Conservation (phyloP, 2,329 filamentous ascomycete species). For the Fusarium sp. region DNA sequence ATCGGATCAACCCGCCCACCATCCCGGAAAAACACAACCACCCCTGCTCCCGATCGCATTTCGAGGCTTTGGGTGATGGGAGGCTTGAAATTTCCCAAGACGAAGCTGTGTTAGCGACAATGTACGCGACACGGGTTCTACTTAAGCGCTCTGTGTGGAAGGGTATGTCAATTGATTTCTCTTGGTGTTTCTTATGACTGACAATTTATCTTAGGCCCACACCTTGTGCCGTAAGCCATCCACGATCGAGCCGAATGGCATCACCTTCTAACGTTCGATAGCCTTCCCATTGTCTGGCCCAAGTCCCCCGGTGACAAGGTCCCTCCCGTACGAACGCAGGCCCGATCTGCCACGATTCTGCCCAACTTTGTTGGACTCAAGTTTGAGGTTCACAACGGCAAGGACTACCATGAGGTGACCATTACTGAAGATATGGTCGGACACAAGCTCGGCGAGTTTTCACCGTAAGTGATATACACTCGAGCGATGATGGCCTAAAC, state of each 20-base stretch:
- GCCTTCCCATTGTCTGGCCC: constrained; percentile 71
- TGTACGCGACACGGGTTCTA: constrained; percentile 76
- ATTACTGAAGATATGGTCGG: constrained; percentile 98
- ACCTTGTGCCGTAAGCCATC: constrained; percentile 63
- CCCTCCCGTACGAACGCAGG: constrained; percentile 85
- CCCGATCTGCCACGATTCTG: constrained; percentile 87
- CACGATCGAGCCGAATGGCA: constrained; percentile 3
- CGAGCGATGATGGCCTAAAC: neutral
- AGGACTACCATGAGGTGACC: constrained; percentile 81
- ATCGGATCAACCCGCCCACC: constrained; percentile 22
- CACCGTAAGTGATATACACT: constrained; percentile 71
- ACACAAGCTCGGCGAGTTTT: constrained; percentile 93
- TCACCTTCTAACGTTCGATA: constrained; percentile 48
- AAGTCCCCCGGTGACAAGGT: constrained; percentile 70
- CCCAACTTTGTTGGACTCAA: constrained; percentile 91
- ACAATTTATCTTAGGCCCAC: constrained; percentile 54
- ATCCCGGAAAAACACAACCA: constrained; percentile 28
- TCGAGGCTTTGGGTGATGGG: constrained; percentile 29
- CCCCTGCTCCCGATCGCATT: constrained; percentile 20
- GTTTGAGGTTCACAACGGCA: constrained; percentile 94
- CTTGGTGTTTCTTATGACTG: constrained; percentile 17
- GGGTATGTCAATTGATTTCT: constrained; percentile 61
- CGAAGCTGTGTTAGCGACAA: constrained; percentile 52
- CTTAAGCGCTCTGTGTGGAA: constrained; percentile 88
- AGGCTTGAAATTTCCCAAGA: constrained; percentile 35